Conservation (phyloP, 129 eudicot species). For the Flaveria sonorensis region DNA sequence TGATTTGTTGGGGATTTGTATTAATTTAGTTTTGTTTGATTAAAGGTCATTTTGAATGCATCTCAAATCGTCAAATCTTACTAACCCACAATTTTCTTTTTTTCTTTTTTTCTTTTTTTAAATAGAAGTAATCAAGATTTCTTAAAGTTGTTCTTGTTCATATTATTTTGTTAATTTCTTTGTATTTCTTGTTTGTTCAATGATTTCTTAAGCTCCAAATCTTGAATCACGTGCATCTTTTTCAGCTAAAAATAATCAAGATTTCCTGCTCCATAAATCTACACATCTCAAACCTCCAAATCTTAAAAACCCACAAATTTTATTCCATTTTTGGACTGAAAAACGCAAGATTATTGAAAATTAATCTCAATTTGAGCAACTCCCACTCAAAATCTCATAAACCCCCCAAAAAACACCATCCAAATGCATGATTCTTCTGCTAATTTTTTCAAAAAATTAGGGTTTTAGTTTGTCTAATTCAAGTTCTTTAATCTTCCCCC, state of each 20-base stretch:
- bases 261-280: no score
- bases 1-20: conserved; percentile 17
- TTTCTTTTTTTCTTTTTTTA: not conserved
- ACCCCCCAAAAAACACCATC: not conserved
- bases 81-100: not conserved
- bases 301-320: conserved; percentile 15
- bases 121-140: conserved; percentile 11
- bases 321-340: not conserved
- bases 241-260: no score
- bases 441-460: not conserved
- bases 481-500: conserved; percentile 2
- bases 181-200: not conserved
- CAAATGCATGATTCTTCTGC: not conserved
- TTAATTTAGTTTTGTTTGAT: conserved; percentile 4
- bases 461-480: conserved; percentile 19
- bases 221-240: not conserved
- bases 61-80: conserved; percentile 31
- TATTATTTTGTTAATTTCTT: conserved; percentile 8
- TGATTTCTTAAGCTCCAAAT: conserved; percentile 3
- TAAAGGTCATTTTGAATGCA: conserved; percentile 22
- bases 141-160: conserved; percentile 22
- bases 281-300: conserved; percentile 9
- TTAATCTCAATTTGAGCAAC: not conserved
- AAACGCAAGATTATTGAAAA: not conserved
- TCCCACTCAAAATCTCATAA: conserved; percentile 4